Evolutionary conservation across 2,329 filamentous ascomycete species (phyloP).

Genomic region (Ophiostoma sp.): DNA sequence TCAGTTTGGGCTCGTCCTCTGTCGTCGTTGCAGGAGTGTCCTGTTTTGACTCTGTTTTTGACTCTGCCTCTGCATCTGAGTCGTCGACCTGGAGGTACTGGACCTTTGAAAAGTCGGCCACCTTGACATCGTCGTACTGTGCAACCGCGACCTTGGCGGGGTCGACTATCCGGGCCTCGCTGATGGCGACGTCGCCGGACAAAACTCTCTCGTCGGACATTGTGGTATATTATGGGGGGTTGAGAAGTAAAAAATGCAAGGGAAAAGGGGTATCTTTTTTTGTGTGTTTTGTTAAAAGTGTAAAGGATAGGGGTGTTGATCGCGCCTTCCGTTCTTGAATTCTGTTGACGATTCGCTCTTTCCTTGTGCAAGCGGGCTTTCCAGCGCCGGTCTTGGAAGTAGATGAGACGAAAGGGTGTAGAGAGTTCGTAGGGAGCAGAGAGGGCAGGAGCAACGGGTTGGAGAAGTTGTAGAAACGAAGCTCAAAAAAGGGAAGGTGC

Average conservation of each 20-base stretch:
- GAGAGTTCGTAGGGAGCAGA: not conserved
- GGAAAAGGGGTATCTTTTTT: slow-evolving; percentile 17
- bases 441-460: not conserved
- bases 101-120: slow-evolving; percentile 40
- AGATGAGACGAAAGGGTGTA: slow-evolving; percentile 6
- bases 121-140: slow-evolving; percentile 40
- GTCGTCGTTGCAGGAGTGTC: not conserved
- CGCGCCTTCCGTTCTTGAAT: not conserved
- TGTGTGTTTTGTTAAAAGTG: slow-evolving; percentile 6
- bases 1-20: slow-evolving; percentile 13
- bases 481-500: not conserved
- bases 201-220: slow-evolving; percentile 39
- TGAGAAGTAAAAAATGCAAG: not conserved
- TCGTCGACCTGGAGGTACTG: slow-evolving; percentile 39
- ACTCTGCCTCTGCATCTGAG: slow-evolving; percentile 35
- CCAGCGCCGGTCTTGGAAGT: slow-evolving; percentile 19
- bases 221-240: slow-evolving; percentile 28
- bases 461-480: not conserved
- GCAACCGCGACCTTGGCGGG: slow-evolving; percentile 39
- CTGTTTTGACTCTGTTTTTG: slow-evolving; percentile 20
- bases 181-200: slow-evolving; percentile 35
- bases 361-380: slow-evolving; percentile 19
- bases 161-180: slow-evolving; percentile 40
- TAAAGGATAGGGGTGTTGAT: not conserved
- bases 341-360: slow-evolving; percentile 11